Evolutionary conservation across 371 early-diverging fungal genomes (phyloP).

Genomic region (Syncephalis plumigaleata): DNA sequence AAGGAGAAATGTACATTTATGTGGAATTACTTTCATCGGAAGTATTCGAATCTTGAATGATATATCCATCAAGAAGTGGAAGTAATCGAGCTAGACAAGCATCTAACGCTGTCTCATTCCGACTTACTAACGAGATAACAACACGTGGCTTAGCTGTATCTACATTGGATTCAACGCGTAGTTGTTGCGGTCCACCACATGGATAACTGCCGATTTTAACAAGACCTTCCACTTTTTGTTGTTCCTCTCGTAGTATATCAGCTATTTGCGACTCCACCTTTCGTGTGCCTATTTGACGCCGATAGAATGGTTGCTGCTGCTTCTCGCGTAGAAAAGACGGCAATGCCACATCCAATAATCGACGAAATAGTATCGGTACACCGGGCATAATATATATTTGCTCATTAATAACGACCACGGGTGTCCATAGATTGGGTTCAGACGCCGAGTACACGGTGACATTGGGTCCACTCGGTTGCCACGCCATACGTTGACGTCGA

Average conservation of each 20-base stretch:
- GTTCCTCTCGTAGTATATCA: constrained; percentile 21
- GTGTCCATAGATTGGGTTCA: constrained; percentile 38
- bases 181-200: no score
- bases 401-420: constrained; percentile 34
- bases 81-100: constrained; percentile 9
- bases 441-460: constrained; percentile 18
- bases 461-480: constrained; percentile 26
- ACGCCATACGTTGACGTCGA: constrained; percentile 48
- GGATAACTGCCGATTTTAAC: constrained; percentile 57
- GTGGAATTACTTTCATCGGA: neutral
- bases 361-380: constrained; percentile 40
- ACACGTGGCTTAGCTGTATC: constrained; percentile 24
- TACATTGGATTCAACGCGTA: constrained; percentile 12
- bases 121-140: constrained; percentile 27
- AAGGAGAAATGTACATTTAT: no score
- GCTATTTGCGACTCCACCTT: constrained; percentile 36
- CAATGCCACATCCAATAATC: constrained; percentile 16
- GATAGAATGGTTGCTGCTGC: constrained; percentile 16
- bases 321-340: constrained; percentile 7
- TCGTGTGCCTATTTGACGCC: constrained; percentile 32
- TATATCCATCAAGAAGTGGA: constrained; percentile 9
- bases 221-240: constrained; percentile 13
- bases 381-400: constrained; percentile 61
- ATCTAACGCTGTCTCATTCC: constrained; percentile 13
- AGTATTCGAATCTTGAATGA: neutral